Base-by-base conservation (phyloP, 768 basidiomycete species). In the Pleurotus tuber-regium region DNA sequence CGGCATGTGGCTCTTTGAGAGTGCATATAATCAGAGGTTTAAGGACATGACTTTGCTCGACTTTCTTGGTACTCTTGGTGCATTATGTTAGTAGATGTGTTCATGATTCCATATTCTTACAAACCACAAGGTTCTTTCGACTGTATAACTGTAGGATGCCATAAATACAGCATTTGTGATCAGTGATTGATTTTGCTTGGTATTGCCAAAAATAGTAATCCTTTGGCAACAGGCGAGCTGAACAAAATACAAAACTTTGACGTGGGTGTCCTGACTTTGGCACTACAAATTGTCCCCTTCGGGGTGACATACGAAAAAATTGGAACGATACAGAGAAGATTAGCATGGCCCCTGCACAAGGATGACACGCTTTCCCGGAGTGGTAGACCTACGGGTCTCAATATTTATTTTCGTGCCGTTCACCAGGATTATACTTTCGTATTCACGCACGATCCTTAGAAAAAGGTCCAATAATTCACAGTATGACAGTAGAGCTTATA, bases 311-410 rank as follows among this genome's bases (percentile, higher is more conserved):
- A 90, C 84, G 86, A 87, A 89, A 93, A 92, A 91, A 89, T 93
- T 92, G 92, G 89, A 94, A 93, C 91, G 88, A 94, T 95, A 94
- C 92, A 93, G 92, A 96, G 92, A 95, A 95, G 93, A 94, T 96
- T 94, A 95, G 93, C 93, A 96, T 96, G 90, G 94, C 92, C 93
- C 94, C 93, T 96, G 93, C 94, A 96, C 92, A 97, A 96, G 94
- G 93, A 96, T 95, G 93, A 94, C 93, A 95, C 90, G 88, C 88
- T 91, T 88, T 87, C 80, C 85, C 86, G 86, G 87, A 89, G 87
- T 88, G 86, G 87, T 87, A 87, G 76, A 77, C 63, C 73, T 75
- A 75, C 71, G 74, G 74, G 63, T 74, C 73, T 76, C 75, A 76
- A 76, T 75, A 76, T 76, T 76, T 76, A 75, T 75, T 73, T 71